Evolutionary conservation across 2,329 filamentous ascomycete genomes (phyloP).

Genomic region (Onygenales sp.): DNA sequence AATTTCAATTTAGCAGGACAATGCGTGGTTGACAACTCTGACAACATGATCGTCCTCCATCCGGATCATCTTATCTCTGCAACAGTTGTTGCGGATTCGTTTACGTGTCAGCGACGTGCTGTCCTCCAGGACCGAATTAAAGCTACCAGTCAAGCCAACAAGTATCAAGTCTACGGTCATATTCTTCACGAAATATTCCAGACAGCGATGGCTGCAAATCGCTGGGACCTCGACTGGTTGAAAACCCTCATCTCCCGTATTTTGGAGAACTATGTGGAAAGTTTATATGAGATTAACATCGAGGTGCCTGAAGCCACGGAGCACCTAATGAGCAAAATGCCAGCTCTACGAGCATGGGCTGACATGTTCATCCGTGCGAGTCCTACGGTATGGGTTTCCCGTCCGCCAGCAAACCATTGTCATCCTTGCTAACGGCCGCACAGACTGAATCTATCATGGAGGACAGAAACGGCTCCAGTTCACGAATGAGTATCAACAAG

Average conservation of each 20-base stretch:
- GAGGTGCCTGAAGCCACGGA: conserved; percentile 63
- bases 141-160: conserved; percentile 68
- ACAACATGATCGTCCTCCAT: conserved; percentile 82
- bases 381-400: conserved; percentile 48
- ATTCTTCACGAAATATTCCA: conserved; percentile 95
- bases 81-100: conserved; percentile 93
- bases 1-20: conserved; percentile 59
- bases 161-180: conserved; percentile 81
- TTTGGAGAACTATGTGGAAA: conserved; percentile 72
- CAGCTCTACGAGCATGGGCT: conserved; percentile 75
- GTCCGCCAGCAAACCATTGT: background rate
- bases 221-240: conserved; percentile 66
- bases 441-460: conserved; percentile 63
- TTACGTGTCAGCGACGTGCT: conserved; percentile 79
- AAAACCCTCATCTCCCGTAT: conserved; percentile 56
- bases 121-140: conserved; percentile 94
- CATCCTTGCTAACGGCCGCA: conserved; percentile 17
- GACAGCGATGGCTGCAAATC: conserved; percentile 71
- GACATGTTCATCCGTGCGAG: conserved; percentile 63
- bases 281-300: conserved; percentile 78
- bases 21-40: conserved; percentile 72
- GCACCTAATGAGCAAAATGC: conserved; percentile 74
- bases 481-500: conserved; percentile 80
- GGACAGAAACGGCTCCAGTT: conserved; percentile 66
- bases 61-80: conserved; percentile 93